Evolutionary conservation across 1,284 basidiomycete species (phyloP).

Genomic region (Austroboletus niveus): DNA sequence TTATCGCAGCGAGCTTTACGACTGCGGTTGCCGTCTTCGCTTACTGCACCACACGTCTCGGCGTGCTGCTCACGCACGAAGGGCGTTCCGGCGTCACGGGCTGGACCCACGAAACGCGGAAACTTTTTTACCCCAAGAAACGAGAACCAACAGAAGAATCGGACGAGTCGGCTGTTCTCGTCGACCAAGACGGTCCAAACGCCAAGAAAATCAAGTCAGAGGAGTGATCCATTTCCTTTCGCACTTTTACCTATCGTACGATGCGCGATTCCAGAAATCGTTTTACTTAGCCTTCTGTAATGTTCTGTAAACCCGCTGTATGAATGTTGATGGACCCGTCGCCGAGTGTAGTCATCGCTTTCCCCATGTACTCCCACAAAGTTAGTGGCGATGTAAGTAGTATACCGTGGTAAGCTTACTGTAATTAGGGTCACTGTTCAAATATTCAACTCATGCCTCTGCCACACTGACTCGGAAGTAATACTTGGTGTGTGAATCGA

Average conservation of each 20-base stretch:
- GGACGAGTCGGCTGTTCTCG: slow-evolving; percentile 24
- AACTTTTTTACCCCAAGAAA: slow-evolving; percentile 14
- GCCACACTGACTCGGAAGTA: not conserved
- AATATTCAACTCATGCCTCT: no score
- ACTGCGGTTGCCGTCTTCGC: slow-evolving; percentile 26
- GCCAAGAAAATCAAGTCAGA: slow-evolving; percentile 27
- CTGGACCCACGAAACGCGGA: slow-evolving; percentile 38
- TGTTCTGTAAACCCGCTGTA: slow-evolving; percentile 15
- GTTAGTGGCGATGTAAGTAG: no score
- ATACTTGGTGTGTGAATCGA: no score
- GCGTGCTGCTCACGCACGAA: slow-evolving; percentile 29
- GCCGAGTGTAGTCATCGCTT: slow-evolving; percentile 2
- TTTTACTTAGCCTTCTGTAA: not conserved
- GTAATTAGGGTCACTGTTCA: no score
- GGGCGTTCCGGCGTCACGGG: slow-evolving; percentile 36
- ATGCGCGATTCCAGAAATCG: not conserved
- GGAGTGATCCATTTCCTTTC: slow-evolving; percentile 14
- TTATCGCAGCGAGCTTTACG: slow-evolving; percentile 23
- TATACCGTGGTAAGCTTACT: no score
- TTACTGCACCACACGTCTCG: slow-evolving; percentile 37
- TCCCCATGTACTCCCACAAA: not conserved
- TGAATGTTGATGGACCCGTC: slow-evolving; percentile 4
- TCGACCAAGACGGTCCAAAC: slow-evolving; percentile 16
- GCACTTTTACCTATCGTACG: not conserved
- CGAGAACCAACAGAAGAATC: slow-evolving; percentile 23